phyloP scores from a whole-genome alignment of 1,284 basidiomycete species.

The Salmacisia buchloeana region DNA sequence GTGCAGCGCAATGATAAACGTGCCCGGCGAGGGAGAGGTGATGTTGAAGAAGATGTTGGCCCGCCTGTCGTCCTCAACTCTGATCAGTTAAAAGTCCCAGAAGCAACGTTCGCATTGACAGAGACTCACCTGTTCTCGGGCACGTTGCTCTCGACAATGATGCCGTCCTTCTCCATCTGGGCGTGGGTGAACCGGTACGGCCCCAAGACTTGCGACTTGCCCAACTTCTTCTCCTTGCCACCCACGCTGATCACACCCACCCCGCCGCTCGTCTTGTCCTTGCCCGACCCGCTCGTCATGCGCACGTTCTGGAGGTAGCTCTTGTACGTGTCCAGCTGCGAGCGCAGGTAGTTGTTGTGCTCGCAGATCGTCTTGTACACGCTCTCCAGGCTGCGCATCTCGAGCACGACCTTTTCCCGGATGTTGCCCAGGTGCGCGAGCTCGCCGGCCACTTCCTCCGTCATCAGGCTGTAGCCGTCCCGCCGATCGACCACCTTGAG shows the following conservation, averaged over 20 bases:
- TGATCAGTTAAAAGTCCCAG: background rate
- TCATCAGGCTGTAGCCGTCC: slow-evolving; percentile 88
- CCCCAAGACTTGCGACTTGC: slow-evolving; percentile 77
- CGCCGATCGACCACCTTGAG: slow-evolving; percentile 73
- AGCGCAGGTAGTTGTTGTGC: slow-evolving; percentile 93
- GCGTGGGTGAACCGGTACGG: slow-evolving; percentile 96
- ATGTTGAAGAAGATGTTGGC: slow-evolving; percentile 99
- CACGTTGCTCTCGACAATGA: slow-evolving; percentile 96
- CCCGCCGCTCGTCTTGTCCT: slow-evolving; percentile 60
- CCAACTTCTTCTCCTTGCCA: slow-evolving; percentile 91
- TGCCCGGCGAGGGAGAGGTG: slow-evolving; percentile 91
- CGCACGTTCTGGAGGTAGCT: slow-evolving; percentile 97
- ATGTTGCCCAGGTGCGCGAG: slow-evolving; percentile 92
- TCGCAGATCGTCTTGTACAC: slow-evolving; percentile 99
- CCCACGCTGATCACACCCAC: slow-evolving; percentile 93
- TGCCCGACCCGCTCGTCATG: slow-evolving; percentile 59
- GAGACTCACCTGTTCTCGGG: slow-evolving; percentile 80
- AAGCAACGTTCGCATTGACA: background rate
- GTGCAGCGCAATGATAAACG: slow-evolving; percentile 96
- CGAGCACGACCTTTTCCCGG: slow-evolving; percentile 86
- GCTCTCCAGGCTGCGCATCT: slow-evolving; percentile 84
- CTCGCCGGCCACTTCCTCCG: slow-evolving; percentile 91
- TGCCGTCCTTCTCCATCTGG: slow-evolving; percentile 98
- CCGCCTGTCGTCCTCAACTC: slow-evolving; percentile 58
- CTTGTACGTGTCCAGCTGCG: slow-evolving; percentile 98